Evolutionary conservation across 2,329 filamentous ascomycete species (phyloP).

Genomic region (Diaporthe sp.): DNA sequence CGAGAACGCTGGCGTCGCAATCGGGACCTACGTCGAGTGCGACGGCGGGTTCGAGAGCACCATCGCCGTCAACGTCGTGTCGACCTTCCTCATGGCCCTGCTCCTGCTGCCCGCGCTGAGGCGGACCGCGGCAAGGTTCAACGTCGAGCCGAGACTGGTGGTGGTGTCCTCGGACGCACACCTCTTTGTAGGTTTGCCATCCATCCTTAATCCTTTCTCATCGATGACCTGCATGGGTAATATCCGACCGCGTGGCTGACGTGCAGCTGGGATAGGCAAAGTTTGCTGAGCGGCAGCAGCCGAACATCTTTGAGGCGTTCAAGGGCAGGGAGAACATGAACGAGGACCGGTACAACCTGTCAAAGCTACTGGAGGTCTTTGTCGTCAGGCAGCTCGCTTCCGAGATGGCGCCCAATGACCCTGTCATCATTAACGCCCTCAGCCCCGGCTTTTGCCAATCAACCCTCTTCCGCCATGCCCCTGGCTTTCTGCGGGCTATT

Average conservation of each 20-base stretch:
- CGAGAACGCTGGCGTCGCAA: constrained; percentile 56
- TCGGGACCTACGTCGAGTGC: constrained; percentile 38
- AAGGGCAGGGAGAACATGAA: constrained; percentile 46
- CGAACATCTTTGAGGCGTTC: constrained; percentile 53
- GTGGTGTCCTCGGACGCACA: constrained; percentile 58
- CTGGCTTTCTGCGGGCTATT: not conserved
- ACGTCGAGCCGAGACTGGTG: constrained; percentile 53
- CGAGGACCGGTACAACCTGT: constrained; percentile 53
- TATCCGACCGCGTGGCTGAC: not conserved
- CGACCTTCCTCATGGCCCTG: constrained; percentile 60
- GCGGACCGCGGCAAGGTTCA: constrained; percentile 51
- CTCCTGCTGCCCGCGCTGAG: constrained; percentile 59
- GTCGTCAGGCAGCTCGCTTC: constrained; percentile 53
- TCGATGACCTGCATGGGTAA: not conserved
- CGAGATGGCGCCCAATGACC: constrained; percentile 47
- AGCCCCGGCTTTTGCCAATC: constrained; percentile 59
- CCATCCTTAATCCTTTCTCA: not conserved
- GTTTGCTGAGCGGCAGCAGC: constrained; percentile 52
- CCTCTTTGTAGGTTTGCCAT: constrained; percentile 45
- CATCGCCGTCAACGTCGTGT: constrained; percentile 63
- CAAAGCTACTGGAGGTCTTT: constrained; percentile 54
- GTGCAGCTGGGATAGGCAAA: constrained; percentile 46
- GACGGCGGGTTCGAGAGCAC: constrained; percentile 58
- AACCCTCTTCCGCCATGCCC: constrained; percentile 51
- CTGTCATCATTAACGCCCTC: constrained; percentile 55